Evolutionary conservation across 2,329 filamentous ascomycete genomes (phyloP).

Genomic region (Penicillium sp.): DNA sequence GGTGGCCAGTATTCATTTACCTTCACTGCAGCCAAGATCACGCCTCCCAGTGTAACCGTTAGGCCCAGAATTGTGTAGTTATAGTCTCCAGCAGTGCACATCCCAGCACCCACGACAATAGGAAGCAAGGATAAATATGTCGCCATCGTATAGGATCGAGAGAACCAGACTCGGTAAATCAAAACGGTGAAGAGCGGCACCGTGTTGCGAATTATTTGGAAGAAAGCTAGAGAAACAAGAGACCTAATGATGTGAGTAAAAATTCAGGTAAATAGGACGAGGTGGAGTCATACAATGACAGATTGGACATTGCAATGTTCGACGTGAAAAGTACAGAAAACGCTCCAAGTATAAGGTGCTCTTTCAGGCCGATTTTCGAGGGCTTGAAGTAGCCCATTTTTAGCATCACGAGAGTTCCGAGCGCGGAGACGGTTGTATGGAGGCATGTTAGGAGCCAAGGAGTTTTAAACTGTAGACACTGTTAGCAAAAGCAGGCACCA

Average conservation of each 20-base stretch:
- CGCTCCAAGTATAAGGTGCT: constrained; percentile 14
- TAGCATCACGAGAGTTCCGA: constrained; percentile 14
- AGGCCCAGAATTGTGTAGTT: constrained; percentile 11
- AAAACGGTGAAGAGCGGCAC: constrained; percentile 16
- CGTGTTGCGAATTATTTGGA: constrained; percentile 19
- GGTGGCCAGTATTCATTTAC: not conserved
- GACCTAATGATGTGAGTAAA: constrained; percentile 1
- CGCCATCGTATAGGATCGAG: constrained; percentile 8
- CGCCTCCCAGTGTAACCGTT: constrained; percentile 10
- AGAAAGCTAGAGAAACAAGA: constrained; percentile 16
- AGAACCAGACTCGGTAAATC: constrained; percentile 16
- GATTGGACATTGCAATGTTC: constrained; percentile 18
- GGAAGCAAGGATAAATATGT: constrained; percentile 16
- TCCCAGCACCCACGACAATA: constrained; percentile 15
- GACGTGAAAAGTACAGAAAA: constrained; percentile 16
- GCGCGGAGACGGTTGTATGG: constrained; percentile 10
- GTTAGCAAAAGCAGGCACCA: not conserved
- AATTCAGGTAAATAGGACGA: not conserved
- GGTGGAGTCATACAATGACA: constrained; percentile 9
- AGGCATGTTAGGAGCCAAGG: constrained; percentile 17
- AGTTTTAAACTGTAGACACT: constrained; percentile 9
- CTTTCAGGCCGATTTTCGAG: constrained; percentile 8
- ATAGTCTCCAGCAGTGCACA: constrained; percentile 16
- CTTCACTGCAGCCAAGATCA: constrained; percentile 17
- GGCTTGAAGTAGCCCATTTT: constrained; percentile 16